These are phyloP conservation scores for Chenopodium formosanum DNA, from an alignment of 148 eudicot genomes.

Conservation along the genomic window DNA sequence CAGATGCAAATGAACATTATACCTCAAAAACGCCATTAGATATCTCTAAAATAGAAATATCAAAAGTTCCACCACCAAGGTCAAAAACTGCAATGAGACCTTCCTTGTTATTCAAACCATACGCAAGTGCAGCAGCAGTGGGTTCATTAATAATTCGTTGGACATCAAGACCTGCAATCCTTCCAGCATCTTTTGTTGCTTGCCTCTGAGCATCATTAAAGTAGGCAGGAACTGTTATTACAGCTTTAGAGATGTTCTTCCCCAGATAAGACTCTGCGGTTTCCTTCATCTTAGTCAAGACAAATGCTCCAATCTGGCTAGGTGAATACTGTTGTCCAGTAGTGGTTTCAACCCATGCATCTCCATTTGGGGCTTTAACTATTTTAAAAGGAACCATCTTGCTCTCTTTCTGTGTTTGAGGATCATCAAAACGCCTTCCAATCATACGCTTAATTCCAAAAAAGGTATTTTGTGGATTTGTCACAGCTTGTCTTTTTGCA, in stretches of 20 bases:
- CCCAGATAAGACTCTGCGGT: conserved; percentile 59
- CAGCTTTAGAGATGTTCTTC: conserved; percentile 45
- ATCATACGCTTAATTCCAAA: conserved; percentile 55
- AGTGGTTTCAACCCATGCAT: conserved; percentile 65
- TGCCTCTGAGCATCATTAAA: conserved; percentile 63
- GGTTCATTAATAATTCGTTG: conserved; percentile 57
- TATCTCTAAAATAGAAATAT: conserved; percentile 57
- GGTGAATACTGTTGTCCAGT: conserved; percentile 56
- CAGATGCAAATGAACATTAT: not conserved
- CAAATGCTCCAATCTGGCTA: conserved; percentile 57
- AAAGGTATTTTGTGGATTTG: conserved; percentile 49
- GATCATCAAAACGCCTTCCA: conserved; percentile 56
- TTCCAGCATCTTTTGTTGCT: conserved; percentile 65
- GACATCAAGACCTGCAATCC: conserved; percentile 53
- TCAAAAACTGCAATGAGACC: conserved; percentile 57
- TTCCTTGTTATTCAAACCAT: conserved; percentile 53
- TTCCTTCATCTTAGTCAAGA: conserved; percentile 55
- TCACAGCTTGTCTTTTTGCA: conserved; percentile 56
- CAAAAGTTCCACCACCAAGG: conserved; percentile 65
- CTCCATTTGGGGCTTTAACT: conserved; percentile 52
- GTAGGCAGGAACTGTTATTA: conserved; percentile 58
- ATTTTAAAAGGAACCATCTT: conserved; percentile 55
- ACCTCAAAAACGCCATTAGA: conserved; percentile 66
- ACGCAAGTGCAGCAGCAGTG: conserved; percentile 65
- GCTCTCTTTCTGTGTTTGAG: conserved; percentile 55